phyloP scores from a whole-genome alignment of 2,329 filamentous ascomycete species.

The Talaromyces sp. region DNA sequence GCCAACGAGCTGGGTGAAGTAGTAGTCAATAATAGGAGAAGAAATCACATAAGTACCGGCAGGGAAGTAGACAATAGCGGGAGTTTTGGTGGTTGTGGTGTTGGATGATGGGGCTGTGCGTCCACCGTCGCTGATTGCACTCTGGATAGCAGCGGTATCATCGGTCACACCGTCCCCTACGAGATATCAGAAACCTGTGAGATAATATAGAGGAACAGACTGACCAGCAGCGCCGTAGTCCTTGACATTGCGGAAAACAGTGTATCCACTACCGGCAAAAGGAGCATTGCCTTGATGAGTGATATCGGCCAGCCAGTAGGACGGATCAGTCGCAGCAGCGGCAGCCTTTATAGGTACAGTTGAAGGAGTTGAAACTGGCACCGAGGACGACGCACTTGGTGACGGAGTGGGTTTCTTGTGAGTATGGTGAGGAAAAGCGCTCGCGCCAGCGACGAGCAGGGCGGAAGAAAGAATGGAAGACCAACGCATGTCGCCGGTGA shows the following conservation, averaged over 20 bases:
- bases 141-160: slow-evolving; percentile 56
- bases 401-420: slow-evolving; percentile 7
- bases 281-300: slow-evolving; percentile 30
- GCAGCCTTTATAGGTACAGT: background rate
- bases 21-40: slow-evolving; percentile 58
- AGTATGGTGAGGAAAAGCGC: slow-evolving; percentile 10
- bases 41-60: slow-evolving; percentile 60
- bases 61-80: slow-evolving; percentile 58
- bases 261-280: slow-evolving; percentile 15
- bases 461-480: slow-evolving; percentile 13
- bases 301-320: slow-evolving; percentile 36
- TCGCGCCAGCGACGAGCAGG: slow-evolving; percentile 22
- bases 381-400: slow-evolving; percentile 18
- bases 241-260: slow-evolving; percentile 20
- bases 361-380: slow-evolving; percentile 3
- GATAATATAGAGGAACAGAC: background rate
- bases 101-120: slow-evolving; percentile 43
- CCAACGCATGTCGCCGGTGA: slow-evolving; percentile 18
- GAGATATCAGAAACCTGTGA: background rate
- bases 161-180: slow-evolving; percentile 50
- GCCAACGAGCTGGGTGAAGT: slow-evolving; percentile 62
- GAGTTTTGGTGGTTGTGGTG: slow-evolving; percentile 48
- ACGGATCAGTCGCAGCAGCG: slow-evolving; percentile 19
- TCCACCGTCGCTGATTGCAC: slow-evolving; percentile 44
- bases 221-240: slow-evolving; percentile 34